Conservation (phyloP, 164 flowering plant species). For the Berberis thunbergii region DNA sequence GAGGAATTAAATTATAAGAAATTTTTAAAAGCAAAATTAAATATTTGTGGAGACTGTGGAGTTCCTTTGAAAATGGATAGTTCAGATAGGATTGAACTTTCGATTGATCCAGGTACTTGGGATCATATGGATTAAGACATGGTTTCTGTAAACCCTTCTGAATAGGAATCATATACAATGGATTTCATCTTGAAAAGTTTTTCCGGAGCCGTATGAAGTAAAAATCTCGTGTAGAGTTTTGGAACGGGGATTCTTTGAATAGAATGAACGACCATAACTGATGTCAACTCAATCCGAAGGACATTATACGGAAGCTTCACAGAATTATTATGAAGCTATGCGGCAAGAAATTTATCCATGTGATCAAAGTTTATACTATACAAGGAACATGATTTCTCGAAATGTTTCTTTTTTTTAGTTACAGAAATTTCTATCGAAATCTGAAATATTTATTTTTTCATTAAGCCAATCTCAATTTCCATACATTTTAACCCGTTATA, state of each 20-base stretch:
- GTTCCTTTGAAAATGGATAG: background rate
- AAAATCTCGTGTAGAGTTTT: no score
- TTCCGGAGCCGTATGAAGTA: no score
- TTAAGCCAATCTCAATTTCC: no score
- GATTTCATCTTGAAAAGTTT: no score
- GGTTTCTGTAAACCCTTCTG: background rate
- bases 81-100: background rate
- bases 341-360: background rate
- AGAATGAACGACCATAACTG: no score
- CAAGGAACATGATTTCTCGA: no score
- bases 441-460: no score
- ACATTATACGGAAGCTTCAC: background rate
- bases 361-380: background rate
- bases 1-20: background rate
- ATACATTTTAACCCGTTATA: no score
- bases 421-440: no score
- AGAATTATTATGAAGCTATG: constrained; percentile 1
- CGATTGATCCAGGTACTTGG: background rate
- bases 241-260: no score
- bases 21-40: background rate
- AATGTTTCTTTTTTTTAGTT: no score
- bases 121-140: background rate
- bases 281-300: background rate
- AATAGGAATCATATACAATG: no score
- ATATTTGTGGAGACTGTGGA: background rate